Evolutionary conservation across 2,329 filamentous ascomycete species (phyloP), one percentile per base, ranked within the genome.

Genomic region (Metarhizium anisopliae): DNA sequence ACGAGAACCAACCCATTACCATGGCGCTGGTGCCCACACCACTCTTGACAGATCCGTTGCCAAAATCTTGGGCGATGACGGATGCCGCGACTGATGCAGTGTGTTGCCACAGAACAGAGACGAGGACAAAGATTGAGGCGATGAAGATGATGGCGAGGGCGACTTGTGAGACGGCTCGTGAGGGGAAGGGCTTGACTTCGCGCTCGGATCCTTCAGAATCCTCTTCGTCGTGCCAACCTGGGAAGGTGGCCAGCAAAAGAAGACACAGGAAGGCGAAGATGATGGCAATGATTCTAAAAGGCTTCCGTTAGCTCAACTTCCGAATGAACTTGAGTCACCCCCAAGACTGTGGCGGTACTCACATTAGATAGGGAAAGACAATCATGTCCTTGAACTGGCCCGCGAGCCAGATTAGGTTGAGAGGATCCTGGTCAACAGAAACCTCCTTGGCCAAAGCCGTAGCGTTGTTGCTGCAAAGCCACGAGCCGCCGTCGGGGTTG

Each of bases 381-480:
- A 99, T 94, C 74, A 92, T 93, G 72, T 97, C 91, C 73, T 97
- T 97, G 77, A 99, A 99, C 62, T 95, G 95, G 64, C 87, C 86
- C 29, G 94, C 93, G 55, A 99, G 83, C 94, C 93, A 99, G 65
- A 99, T 92, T 66, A 99, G 77, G 72, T 99, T 99, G 67, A 99
- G 78, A 43, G 94, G 94, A 74, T 99, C 94, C 72, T 96, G 89
- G 67, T 96, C 91, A 47, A 95, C 84, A 20, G 83, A 86, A 47
- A 97, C 83, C 73, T 96, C 87, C 70, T 94, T 88, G 42, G 94
- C 93, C 51, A 99, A 80, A 2, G 91, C 86, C 2, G 93, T 96
- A 20, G 94, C 94, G 72, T 99, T 99, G 79, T 96, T 95, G 71
- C 89, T 94, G 81, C 94, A 99, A 57, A 97, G 82, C 82, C 90